phyloP scores from a whole-genome alignment of 306 rosid species.

The Spatholobus suberectus region DNA sequence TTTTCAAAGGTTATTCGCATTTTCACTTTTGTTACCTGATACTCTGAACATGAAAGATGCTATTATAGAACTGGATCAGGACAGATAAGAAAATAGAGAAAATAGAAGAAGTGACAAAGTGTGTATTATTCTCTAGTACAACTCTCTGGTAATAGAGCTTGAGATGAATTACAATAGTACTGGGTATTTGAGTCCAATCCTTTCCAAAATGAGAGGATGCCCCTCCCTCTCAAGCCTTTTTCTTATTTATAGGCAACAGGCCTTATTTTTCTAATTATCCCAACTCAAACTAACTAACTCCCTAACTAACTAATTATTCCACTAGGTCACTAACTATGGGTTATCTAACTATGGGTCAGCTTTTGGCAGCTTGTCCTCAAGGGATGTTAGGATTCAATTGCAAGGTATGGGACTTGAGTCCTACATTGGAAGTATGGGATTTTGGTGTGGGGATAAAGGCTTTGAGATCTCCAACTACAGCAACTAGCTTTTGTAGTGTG shows the following conservation, averaged over 20 bases:
- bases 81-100: background rate
- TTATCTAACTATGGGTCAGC: background rate
- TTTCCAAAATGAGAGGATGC: background rate
- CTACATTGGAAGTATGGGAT: background rate
- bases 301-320: background rate
- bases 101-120: background rate
- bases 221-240: background rate
- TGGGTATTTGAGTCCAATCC: background rate
- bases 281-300: background rate
- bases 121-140: background rate
- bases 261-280: background rate
- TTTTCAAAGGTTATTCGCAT: conserved; percentile 5
- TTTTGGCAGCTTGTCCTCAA: background rate
- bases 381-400: background rate
- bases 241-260: background rate
- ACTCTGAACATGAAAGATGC: background rate
- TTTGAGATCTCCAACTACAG: background rate
- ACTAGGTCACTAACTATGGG: background rate
- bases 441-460: background rate
- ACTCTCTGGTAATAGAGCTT: background rate
- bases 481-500: background rate
- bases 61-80: background rate
- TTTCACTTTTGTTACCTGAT: too few species aligned
- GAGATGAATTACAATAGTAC: background rate
- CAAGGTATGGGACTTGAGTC: background rate